Evolutionary conservation across 139 green algal species (phyloP).

Genomic region (Zygnema cylindricum): DNA sequence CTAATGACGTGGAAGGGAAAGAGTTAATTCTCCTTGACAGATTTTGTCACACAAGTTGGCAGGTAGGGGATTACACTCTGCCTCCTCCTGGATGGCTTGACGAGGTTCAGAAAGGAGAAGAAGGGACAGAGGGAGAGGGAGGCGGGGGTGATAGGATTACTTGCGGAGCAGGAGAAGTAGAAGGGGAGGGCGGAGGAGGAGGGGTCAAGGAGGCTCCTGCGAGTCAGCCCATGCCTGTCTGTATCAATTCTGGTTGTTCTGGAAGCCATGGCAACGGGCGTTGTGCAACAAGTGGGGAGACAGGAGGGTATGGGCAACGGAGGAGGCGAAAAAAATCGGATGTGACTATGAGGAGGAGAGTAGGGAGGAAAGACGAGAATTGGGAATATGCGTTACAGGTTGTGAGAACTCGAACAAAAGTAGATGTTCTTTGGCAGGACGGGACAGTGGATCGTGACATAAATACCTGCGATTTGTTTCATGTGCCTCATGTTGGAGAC

Average conservation of each 20-base stretch:
- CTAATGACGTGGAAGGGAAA: background rate
- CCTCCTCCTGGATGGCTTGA: background rate
- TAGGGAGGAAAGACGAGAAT: conserved; percentile 7
- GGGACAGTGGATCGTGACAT: conserved; percentile 29
- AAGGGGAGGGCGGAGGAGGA: background rate
- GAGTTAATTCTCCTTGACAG: conserved; percentile 22
- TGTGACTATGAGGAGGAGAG: background rate
- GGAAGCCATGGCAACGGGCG: background rate
- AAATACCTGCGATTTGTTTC: conserved; percentile 42
- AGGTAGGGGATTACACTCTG: conserved; percentile 5
- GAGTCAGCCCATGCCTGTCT: background rate
- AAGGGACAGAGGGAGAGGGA: background rate
- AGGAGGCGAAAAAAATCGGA: conserved; percentile 14
- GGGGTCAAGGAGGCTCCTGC: background rate
- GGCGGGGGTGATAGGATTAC: background rate
- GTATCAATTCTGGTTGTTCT: too few relatives aligned
- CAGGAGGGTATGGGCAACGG: background rate
- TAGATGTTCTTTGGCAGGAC: conserved; percentile 69
- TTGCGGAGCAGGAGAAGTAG: background rate
- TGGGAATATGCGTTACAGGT: conserved; percentile 28
- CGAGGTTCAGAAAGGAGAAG: background rate
- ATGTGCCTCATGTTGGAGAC: conserved; percentile 62
- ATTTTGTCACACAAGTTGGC: background rate
- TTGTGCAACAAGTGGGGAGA: background rate
- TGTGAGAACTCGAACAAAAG: conserved; percentile 43